Evolutionary conservation across 2,329 filamentous ascomycete genomes (phyloP).

Genomic region (Furcasterigmium furcatum): DNA sequence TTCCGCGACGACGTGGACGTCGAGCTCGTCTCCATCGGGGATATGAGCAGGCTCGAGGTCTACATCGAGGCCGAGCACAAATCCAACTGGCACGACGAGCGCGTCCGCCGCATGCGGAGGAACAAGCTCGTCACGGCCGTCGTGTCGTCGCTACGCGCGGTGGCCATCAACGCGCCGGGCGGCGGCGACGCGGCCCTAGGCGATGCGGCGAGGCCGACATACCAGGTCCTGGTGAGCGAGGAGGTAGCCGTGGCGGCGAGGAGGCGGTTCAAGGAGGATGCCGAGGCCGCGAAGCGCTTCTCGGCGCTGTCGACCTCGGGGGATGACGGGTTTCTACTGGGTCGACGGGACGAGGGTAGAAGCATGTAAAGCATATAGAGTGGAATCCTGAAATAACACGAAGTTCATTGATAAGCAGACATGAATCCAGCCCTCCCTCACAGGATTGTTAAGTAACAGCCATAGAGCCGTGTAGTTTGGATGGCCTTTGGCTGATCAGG

Average conservation of each 20-base stretch:
- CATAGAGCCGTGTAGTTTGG: no score
- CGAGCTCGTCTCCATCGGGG: slow-evolving; percentile 72
- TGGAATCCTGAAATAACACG: no score
- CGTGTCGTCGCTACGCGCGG: slow-evolving; percentile 76
- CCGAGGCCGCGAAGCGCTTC: not conserved
- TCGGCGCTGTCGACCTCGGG: not conserved
- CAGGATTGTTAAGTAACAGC: no score
- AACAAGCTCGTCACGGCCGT: slow-evolving; percentile 98
- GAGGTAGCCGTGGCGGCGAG: slow-evolving; percentile 58
- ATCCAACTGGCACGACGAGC: slow-evolving; percentile 86
- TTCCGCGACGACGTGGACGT: slow-evolving; percentile 84
- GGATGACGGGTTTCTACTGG: not conserved
- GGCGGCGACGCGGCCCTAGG: slow-evolving; percentile 63
- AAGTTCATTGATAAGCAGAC: no score
- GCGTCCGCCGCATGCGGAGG: slow-evolving; percentile 74
- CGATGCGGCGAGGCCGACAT: slow-evolving; percentile 71
- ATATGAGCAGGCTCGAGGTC: slow-evolving; percentile 84
- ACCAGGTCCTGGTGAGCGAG: slow-evolving; percentile 73
- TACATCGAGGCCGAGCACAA: slow-evolving; percentile 87
- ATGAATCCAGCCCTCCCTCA: no score
- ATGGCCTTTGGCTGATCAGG: no score
- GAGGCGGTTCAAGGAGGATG: not conserved
- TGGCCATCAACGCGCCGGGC: slow-evolving; percentile 81
- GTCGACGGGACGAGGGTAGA: no score
- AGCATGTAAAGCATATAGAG: no score